phyloP scores from a whole-genome alignment of 805 yeast species.

The Kodamaea hsintzibuensis region DNA sequence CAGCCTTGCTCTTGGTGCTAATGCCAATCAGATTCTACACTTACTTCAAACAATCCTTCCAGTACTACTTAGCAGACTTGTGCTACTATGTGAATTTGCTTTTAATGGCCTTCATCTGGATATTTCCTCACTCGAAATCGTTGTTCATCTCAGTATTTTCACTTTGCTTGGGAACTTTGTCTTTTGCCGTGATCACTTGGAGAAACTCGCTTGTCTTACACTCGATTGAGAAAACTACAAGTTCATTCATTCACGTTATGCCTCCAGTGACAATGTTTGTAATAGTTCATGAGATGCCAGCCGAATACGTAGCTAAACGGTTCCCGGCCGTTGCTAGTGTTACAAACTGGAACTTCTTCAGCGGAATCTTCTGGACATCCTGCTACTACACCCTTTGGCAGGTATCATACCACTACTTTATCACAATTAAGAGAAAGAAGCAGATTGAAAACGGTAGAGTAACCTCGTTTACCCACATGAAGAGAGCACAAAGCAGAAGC shows the following conservation, averaged over 20 bases:
- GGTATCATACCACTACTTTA: slow-evolving; percentile 83
- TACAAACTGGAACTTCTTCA: slow-evolving; percentile 64
- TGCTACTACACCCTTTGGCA: slow-evolving; percentile 89
- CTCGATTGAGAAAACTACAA: slow-evolving; percentile 87
- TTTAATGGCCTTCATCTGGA: slow-evolving; percentile 75
- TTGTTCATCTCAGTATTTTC: slow-evolving; percentile 84
- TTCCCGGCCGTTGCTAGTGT: slow-evolving; percentile 81
- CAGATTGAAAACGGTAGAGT: slow-evolving; percentile 83
- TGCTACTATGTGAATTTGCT: slow-evolving; percentile 87
- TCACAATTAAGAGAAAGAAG: slow-evolving; percentile 75
- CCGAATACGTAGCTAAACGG: slow-evolving; percentile 51
- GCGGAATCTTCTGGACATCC: slow-evolving; percentile 77
- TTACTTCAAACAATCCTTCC: slow-evolving; percentile 75
- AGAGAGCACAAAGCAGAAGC: slow-evolving; percentile 66
- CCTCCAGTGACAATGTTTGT: slow-evolving; percentile 90
- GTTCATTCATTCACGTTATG: slow-evolving; percentile 84
- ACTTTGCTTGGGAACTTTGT: slow-evolving; percentile 81
- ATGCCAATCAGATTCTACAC: slow-evolving; percentile 86
- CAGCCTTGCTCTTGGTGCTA: slow-evolving; percentile 56
- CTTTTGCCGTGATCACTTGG: slow-evolving; percentile 96
- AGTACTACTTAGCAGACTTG: slow-evolving; percentile 86
- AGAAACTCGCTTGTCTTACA: slow-evolving; percentile 90
- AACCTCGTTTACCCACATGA: slow-evolving; percentile 83
- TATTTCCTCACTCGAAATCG: slow-evolving; percentile 69
- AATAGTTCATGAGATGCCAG: slow-evolving; percentile 73